These are phyloP conservation scores for Gigaspora rosea DNA, from an alignment of 192 early-diverging fungal species.

Conservation along the genomic window DNA sequence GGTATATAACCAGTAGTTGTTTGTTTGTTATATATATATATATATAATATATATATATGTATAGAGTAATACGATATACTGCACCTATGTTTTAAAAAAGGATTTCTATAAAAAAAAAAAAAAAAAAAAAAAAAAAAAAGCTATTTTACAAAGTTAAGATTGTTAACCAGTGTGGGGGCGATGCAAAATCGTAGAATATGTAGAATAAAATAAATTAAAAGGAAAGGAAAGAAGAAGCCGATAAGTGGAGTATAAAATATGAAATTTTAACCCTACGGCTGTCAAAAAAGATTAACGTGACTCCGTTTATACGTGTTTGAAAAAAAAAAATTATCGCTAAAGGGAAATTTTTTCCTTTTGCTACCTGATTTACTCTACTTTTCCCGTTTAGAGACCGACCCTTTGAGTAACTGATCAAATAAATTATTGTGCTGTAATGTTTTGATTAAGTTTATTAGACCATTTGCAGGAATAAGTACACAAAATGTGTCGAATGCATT, in stretches of 20 bases:
- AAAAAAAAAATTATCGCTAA: not conserved
- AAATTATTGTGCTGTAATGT: too few species aligned
- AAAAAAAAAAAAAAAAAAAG: not conserved
- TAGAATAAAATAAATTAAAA: not conserved
- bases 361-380: not conserved
- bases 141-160: constrained; percentile 1
- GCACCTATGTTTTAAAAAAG: not conserved
- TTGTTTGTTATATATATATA: not conserved
- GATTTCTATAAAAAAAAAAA: not conserved
- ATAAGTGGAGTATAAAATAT: not conserved
- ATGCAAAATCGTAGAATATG: not conserved
- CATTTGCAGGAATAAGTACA: too few species aligned
- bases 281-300: not conserved
- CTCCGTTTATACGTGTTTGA: not conserved
- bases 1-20: not conserved
- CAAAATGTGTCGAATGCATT: too few species aligned
- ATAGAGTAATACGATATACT: not conserved
- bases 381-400: not conserved
- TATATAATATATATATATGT: not conserved
- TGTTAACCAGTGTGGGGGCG: not conserved
- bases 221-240: not conserved
- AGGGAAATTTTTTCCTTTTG: not conserved
- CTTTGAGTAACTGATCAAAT: constrained; percentile 8
- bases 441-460: too few species aligned
- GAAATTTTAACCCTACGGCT: not conserved